phyloP scores from a whole-genome alignment of 371 early-diverging fungal genomes.

The Saksenaea vasiformis region DNA sequence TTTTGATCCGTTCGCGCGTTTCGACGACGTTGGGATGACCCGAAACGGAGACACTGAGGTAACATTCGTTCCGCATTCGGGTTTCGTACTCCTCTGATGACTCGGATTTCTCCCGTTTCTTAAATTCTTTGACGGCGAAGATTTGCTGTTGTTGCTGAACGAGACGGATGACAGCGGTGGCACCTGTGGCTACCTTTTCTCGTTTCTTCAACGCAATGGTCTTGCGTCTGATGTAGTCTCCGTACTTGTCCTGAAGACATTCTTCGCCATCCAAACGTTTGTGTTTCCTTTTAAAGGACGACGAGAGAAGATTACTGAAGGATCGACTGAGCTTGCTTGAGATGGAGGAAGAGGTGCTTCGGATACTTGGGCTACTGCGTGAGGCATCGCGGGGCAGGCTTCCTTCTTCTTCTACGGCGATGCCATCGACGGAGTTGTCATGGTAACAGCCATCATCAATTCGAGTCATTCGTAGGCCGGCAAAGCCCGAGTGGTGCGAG shows the following conservation, averaged over 20 bases:
- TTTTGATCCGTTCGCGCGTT: conserved; percentile 69
- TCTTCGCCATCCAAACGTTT: neutral
- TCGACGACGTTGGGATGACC: conserved; percentile 72
- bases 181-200: conserved; percentile 74
- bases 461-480: neutral
- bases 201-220: conserved; percentile 1
- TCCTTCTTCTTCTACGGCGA: neutral
- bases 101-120: conserved; percentile 54
- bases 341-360: neutral
- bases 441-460: neutral
- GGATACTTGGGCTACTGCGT: neutral
- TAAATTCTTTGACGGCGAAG: conserved; percentile 66
- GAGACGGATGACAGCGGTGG: conserved; percentile 88
- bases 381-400: neutral
- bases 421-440: neutral
- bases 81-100: conserved; percentile 64
- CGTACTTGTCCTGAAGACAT: neutral
- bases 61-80: conserved; percentile 73
- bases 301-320: neutral
- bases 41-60: conserved; percentile 63
- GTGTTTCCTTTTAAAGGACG: neutral
- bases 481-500: neutral
- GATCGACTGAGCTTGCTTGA: neutral
- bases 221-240: conserved; percentile 6
- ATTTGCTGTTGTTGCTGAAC: conserved; percentile 58